Percentiles rank a stretch among this genome's conserved stretches.
Conservation (phyloP, 2,329 filamentous ascomycete genomes). For the Cladosporium sp. region DNA sequence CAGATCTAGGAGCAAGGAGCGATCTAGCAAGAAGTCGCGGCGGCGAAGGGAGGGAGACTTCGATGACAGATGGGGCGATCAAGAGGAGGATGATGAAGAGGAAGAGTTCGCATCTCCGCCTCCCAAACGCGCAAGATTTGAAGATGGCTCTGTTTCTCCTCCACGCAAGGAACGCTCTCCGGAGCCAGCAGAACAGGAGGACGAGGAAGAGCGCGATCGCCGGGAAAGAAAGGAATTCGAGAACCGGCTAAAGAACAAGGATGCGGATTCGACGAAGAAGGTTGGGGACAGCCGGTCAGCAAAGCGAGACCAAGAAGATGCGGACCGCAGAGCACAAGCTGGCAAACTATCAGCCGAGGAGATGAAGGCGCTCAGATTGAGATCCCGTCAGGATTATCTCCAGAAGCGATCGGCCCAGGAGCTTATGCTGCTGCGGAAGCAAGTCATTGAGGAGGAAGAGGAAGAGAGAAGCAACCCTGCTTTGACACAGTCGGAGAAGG, state of each 20-base stretch:
- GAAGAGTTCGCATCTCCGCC: conserved; percentile 64
- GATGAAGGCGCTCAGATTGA: conserved; percentile 74
- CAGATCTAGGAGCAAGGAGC: conserved; percentile 30
- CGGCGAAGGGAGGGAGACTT: conserved; percentile 54
- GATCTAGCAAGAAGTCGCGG: conserved; percentile 45
- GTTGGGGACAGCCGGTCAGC: conserved; percentile 53
- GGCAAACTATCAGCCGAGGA: conserved; percentile 62
- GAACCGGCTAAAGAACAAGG: conserved; percentile 67
- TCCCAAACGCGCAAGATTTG: conserved; percentile 65
- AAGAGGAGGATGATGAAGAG: conserved; percentile 55
- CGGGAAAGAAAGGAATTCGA: conserved; percentile 76
- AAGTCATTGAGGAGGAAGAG: conserved; percentile 80
- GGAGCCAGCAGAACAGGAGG: conserved; percentile 21
- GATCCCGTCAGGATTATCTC: conserved; percentile 86
- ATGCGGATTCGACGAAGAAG: conserved; percentile 66
- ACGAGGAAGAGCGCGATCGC: conserved; percentile 55
- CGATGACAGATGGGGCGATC: conserved; percentile 78
- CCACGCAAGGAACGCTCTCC: conserved; percentile 16
- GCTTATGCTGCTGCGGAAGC: conserved; percentile 77
- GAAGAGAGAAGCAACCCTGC: conserved; percentile 70
- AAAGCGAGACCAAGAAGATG: conserved; percentile 38
- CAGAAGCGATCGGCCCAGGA: conserved; percentile 87
- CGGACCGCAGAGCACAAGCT: conserved; percentile 57
- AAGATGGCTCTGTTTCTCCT: conserved; percentile 38
- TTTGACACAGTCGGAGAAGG: conserved; percentile 73